Base-by-base conservation (phyloP, 2,329 filamentous ascomycete species). In the Madurella fahalii region DNA sequence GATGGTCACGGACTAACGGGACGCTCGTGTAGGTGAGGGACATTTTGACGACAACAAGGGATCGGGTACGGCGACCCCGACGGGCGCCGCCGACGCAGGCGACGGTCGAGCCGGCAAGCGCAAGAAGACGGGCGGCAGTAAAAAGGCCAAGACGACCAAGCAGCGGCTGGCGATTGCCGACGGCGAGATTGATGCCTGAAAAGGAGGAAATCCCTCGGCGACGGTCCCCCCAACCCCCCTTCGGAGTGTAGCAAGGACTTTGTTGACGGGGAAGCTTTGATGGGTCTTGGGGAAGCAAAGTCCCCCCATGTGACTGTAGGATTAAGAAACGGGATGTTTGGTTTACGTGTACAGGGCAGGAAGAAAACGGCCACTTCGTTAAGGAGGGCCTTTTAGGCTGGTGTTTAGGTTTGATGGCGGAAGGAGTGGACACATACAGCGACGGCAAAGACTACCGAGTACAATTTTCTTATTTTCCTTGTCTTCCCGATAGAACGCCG, bases 31-130 rank as follows among this genome's bases (percentile, higher is more conserved):
- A 97, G 93, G 93, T 65, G 94, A 99, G 79, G 94, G 94, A 57
- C 85, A 96, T 69, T 99, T 99, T 72, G 93, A 97, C 64, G 91
- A 95, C 64, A 87, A 86, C 63, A 94, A 95, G 67, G 83, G 84
- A 20, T 95, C 89, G 2, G 94, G 92, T 37, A 85, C 91, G 0
- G 90, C 89, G 3, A 96, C 94, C 1, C 92, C 58, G 25, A 54
- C 91, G 0, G 80, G 87, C 11, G 83, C 84, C 47, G 74, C 84
- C 47, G 74, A 81, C 15, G 68, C 80, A 34, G 67, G 71, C 34
- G 77, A 75, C 62, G 67, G 71, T 40, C 67, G 71, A 53, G 68
- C 77, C 67, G 77, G 82, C 72, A 83, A 87, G 75, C 79, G 84
- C 69, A 62, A 62, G 53, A 54, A 54, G 39, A 46, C 40, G 15